Base-by-base conservation (phyloP, 2,329 filamentous ascomycete species). In the Passalora sequoiae region DNA sequence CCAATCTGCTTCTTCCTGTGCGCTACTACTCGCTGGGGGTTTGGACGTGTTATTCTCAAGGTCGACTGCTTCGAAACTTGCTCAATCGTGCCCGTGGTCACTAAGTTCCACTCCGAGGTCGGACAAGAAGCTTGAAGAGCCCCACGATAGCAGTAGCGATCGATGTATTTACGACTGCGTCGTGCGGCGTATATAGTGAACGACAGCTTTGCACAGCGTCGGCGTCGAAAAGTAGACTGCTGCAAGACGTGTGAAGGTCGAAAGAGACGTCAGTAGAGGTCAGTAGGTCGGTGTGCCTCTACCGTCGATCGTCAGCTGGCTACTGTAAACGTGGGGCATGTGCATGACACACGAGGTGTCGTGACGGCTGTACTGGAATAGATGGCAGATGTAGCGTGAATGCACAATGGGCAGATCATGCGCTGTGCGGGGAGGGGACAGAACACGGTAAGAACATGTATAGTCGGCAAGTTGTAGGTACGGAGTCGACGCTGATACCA, bases 51-150 rank as follows among this genome's bases (percentile, higher is more conserved):
- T 6, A 5, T 22, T 19, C n/a, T 44, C 20, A 21, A 39, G 29
- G 28, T 40, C 36, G 36, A 40, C 42, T 36, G 42, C 42, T 36
- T n/a, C 10, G 8, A 40, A 44, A 40, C 21, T 35, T 44, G 42
- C 42, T 44, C 42, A 44, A 17, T 21, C 15, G 29, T 40, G 41
- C 33, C 33, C 15, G 13, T 24, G 12, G n/a, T 35, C 9, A 20
- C 8, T 6, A 6, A 10, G 3, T 9, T 36, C 19, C 19, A 17
- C 19, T 8, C 33, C 9, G 33, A 12, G n/a, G 19, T 36, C 17
- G 33, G 19, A 22, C 24, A 27, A 12, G 13, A 5, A 24, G 19
- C 33, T 24, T 12, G n/a, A n/a, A n/a, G 2, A 24, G 33, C 4
- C 33, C 33, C 33, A 36, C 33, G 33, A 36, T 9, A 36, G 33